Evolutionary conservation across 306 rosid genomes (phyloP).

Genomic region (Sophora flavescens): DNA sequence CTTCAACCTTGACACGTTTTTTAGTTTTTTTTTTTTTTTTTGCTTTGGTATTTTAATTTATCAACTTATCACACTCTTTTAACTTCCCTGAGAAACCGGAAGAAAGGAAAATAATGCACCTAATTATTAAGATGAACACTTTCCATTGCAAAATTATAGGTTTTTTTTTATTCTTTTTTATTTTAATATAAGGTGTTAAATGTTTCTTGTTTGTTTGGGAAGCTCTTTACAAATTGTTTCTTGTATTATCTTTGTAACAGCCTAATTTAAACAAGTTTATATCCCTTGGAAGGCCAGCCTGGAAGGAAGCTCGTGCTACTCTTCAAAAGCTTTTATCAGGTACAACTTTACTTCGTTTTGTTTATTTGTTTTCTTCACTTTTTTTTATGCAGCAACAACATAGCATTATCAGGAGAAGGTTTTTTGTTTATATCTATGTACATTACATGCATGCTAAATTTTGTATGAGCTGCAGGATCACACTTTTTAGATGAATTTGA

Average conservation of each 20-base stretch:
- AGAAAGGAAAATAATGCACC: constrained; percentile 19
- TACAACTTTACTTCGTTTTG: constrained; percentile 37
- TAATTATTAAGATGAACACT: constrained; percentile 12
- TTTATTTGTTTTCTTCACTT: not conserved
- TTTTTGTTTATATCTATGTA: not conserved
- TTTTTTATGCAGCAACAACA: not conserved
- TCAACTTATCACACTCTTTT: constrained; percentile 36
- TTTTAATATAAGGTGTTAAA: not conserved
- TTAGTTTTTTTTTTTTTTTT: not conserved
- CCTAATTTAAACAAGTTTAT: constrained; percentile 86
- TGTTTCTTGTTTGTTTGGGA: not conserved
- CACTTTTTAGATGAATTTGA: not conserved
- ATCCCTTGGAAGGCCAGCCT: constrained; percentile 90
- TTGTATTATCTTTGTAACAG: constrained; percentile 49
- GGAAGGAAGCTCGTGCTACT: constrained; percentile 97
- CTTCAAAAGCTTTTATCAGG: constrained; percentile 89
- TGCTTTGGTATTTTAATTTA: constrained; percentile 17
- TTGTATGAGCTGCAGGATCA: constrained; percentile 34
- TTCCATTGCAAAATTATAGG: constrained; percentile 6
- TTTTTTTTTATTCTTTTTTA: not conserved
- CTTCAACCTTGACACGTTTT: not conserved
- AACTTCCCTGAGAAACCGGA: constrained; percentile 14
- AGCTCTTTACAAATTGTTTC: constrained; percentile 29
- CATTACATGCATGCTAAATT: constrained; percentile 34
- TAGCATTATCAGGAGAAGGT: not conserved